phyloP scores from a whole-genome alignment of 306 rosid species.

The Sechiopsis laciniata region DNA sequence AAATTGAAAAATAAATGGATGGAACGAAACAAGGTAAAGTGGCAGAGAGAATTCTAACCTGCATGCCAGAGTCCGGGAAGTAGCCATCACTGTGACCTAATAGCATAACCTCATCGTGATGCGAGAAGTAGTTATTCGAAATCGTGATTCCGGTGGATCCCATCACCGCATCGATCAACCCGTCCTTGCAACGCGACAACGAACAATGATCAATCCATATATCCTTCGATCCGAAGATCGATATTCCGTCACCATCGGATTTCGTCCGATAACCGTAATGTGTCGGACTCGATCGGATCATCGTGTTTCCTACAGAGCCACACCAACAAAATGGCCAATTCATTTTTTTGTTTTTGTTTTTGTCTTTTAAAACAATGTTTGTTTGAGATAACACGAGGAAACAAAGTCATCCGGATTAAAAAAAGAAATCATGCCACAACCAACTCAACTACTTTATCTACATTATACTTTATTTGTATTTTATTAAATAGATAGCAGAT shows the following conservation, averaged over 20 bases:
- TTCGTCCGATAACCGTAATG: constrained; percentile 57
- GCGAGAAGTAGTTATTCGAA: constrained; percentile 71
- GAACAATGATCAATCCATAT: constrained; percentile 88
- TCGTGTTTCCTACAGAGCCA: constrained; percentile 42
- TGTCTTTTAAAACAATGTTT: too few relatives aligned
- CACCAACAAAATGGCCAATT: too few relatives aligned
- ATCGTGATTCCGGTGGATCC: constrained; percentile 83
- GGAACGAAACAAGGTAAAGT: neutral
- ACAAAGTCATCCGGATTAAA: too few relatives aligned
- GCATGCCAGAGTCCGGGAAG: constrained; percentile 64
- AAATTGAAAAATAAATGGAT: too few relatives aligned
- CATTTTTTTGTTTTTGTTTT: too few relatives aligned
- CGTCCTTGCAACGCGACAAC: constrained; percentile 74
- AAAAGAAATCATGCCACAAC: too few relatives aligned
- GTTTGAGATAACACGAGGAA: too few relatives aligned
- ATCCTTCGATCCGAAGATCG: constrained; percentile 59
- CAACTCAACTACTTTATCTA: too few relatives aligned
- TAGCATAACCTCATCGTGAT: constrained; percentile 83
- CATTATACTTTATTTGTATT: too few relatives aligned
- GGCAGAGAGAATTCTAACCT: constrained; percentile 8
- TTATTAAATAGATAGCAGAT: too few relatives aligned
- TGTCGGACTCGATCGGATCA: constrained; percentile 63
- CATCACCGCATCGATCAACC: constrained; percentile 74
- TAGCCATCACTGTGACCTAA: constrained; percentile 82
- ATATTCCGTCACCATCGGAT: constrained; percentile 88